These are phyloP conservation scores for Nicotiana attenuata DNA, from an alignment of 257 asterid species.

Conservation along the genomic window DNA sequence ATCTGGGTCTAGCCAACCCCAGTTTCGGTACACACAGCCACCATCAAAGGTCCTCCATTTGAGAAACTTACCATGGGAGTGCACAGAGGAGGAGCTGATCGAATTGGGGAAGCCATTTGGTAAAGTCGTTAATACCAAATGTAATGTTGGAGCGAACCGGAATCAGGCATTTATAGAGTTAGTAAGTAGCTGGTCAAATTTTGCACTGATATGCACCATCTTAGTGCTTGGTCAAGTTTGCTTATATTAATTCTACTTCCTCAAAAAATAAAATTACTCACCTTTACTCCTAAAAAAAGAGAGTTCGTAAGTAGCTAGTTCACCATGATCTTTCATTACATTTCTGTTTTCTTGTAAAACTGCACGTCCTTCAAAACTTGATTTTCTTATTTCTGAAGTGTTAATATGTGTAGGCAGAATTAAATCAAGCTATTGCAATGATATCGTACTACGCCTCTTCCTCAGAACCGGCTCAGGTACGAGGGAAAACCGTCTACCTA, in stretches of 20 bases:
- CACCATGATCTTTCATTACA: not conserved
- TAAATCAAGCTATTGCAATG: slow-evolving; percentile 98
- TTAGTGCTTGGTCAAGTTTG: no score
- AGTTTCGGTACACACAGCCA: slow-evolving; percentile 93
- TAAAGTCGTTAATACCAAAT: slow-evolving; percentile 89
- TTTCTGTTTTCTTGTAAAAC: not conserved
- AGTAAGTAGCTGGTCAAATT: slow-evolving; percentile 38
- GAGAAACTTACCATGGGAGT: slow-evolving; percentile 98
- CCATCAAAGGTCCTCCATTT: slow-evolving; percentile 98
- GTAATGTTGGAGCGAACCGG: slow-evolving; percentile 96
- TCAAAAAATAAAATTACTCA: no score
- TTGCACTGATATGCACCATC: no score
- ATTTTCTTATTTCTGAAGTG: slow-evolving; percentile 11
- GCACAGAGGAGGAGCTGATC: slow-evolving; percentile 86
- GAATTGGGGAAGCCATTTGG: slow-evolving; percentile 98
- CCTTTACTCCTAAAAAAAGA: not conserved
- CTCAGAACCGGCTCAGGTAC: slow-evolving; percentile 98
- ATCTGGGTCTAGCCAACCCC: slow-evolving; percentile 92
- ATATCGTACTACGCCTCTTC: slow-evolving; percentile 98
- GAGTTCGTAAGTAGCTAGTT: slow-evolving; percentile 65
- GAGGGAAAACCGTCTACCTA: slow-evolving; percentile 98
- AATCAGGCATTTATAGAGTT: slow-evolving; percentile 98
- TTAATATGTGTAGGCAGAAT: slow-evolving; percentile 57
- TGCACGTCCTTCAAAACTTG: not conserved
- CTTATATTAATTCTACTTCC: no score